A percentile compares a stretch with the other conserved stretches of the same genome.
phyloP scores from a whole-genome alignment of 164 flowering plant genomes.

The Macadamia tetraphylla region DNA sequence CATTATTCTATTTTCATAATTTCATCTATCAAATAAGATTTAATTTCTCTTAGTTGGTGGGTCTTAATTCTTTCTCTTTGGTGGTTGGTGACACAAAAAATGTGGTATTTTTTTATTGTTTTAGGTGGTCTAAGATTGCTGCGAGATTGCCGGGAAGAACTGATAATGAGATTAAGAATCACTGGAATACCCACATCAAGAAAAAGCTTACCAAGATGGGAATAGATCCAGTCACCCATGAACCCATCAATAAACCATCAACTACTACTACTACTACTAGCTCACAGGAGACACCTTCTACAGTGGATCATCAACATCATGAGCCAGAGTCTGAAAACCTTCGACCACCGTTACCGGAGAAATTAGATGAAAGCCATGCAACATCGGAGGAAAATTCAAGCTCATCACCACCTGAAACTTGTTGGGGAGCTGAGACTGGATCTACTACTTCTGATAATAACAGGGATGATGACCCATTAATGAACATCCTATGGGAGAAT shows the following conservation, averaged over 20 bases:
- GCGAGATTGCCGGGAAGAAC: slow-evolving; percentile 79
- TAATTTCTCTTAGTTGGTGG: neutral
- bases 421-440: slow-evolving; percentile 25
- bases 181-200: slow-evolving; percentile 93
- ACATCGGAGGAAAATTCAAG: slow-evolving; percentile 32
- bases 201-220: slow-evolving; percentile 82
- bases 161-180: slow-evolving; percentile 86
- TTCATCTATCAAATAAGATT: too few relatives aligned
- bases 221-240: slow-evolving; percentile 83
- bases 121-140: slow-evolving; percentile 88
- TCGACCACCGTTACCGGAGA: slow-evolving; percentile 2
- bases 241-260: slow-evolving; percentile 44
- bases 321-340: slow-evolving; percentile 6
- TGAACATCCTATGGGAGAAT: slow-evolving; percentile 45
- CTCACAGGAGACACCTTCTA: slow-evolving; percentile 7
- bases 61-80: too few relatives aligned
- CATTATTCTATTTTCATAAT: neutral
- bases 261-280: neutral
- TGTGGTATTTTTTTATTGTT: neutral
- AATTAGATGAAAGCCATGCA: neutral
- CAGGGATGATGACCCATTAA: slow-evolving; percentile 36
- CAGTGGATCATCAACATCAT: slow-evolving; percentile 1
- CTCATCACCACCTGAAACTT: slow-evolving; percentile 33
- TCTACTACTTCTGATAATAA: slow-evolving; percentile 18
- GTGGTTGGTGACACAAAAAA: neutral